Evolutionary conservation across 257 asterid species (phyloP), one percentile per base, ranked within the genome.

Genomic region (Primulina tabacum): DNA sequence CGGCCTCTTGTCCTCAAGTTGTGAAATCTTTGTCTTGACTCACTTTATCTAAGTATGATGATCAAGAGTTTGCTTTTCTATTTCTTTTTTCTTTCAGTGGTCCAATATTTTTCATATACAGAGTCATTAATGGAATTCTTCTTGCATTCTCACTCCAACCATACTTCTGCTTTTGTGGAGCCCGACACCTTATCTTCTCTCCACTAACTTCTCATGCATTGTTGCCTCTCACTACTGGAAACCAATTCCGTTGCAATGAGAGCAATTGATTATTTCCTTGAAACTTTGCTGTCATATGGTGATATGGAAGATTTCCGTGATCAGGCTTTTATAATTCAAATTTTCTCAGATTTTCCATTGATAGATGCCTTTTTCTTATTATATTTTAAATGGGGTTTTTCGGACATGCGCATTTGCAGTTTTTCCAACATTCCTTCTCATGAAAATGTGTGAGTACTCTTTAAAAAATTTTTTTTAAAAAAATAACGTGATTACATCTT

Each of bases 1-100:
- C 79, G 73, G 78, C 74, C 67, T 73, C 60, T 70, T 75, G 79
- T 72, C 75, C 76, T 47, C 50, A 53, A 70, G 32, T 47, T 58
- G 70, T 64, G 57, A 38, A 35, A 40, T 26, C 18, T 52, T 60
- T 77, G 87, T 80, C 88, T 71, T 66, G 69, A 12, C 73, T 65
- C 62, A 73, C 55, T 73, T 71, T 73, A 73, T 62, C 77, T 63
- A 32, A 68, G 61, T 61, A 70, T 52, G 64, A 71, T 78, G 69
- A 60, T 43, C 61, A 47, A 59, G 70, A 57, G 60, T 70, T 71
- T 52, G 68, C 12, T 71, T 67, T 75, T 55, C 60, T 73, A 33
- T 12, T 32, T 3, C 62, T 70, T 65, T 66, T 65, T 84, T 61
- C 34, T 43, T 53, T 20, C 58, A 12, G 14, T 43, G 18, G n/a